A percentile compares a stretch with the other conserved stretches of the same genome.
Evolutionary conservation across 805 yeast species (phyloP).

Genomic region (Priceomyces fermenticarens): DNA sequence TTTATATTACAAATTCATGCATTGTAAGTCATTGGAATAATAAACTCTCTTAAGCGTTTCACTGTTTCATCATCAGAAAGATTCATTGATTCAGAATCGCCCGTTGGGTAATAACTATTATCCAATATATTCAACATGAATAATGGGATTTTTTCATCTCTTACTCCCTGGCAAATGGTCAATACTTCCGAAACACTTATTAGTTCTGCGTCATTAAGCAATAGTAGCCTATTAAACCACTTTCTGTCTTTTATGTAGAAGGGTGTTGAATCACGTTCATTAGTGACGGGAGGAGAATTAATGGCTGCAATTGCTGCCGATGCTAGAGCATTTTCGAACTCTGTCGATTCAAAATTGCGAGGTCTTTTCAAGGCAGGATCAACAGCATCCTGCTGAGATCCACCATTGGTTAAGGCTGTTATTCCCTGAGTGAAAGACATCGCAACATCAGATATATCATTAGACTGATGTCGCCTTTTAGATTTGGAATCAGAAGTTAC

Average conservation of each 20-base stretch:
- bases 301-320: constrained; percentile 31
- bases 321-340: constrained; percentile 25
- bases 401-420: constrained; percentile 4
- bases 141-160: constrained; percentile 35
- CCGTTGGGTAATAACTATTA: constrained; percentile 23
- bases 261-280: constrained; percentile 20
- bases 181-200: constrained; percentile 29
- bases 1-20: constrained; percentile 2
- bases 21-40: constrained; percentile 32
- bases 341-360: constrained; percentile 14
- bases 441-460: constrained; percentile 6
- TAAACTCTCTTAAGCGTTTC: constrained; percentile 29
- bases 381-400: constrained; percentile 19
- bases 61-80: constrained; percentile 27
- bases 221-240: constrained; percentile 34
- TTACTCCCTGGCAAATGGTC: constrained; percentile 31
- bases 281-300: constrained; percentile 26
- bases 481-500: constrained; percentile 6
- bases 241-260: constrained; percentile 32
- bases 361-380: constrained; percentile 27
- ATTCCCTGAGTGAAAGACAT: constrained; percentile 7
- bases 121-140: constrained; percentile 35
- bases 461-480: constrained; percentile 13
- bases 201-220: constrained; percentile 23
- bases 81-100: constrained; percentile 13